Evolutionary conservation across 202 grass and related monocot genomes (phyloP), one percentile per base, ranked within the genome.

Genomic region (Schoenoplectus triqueter): DNA sequence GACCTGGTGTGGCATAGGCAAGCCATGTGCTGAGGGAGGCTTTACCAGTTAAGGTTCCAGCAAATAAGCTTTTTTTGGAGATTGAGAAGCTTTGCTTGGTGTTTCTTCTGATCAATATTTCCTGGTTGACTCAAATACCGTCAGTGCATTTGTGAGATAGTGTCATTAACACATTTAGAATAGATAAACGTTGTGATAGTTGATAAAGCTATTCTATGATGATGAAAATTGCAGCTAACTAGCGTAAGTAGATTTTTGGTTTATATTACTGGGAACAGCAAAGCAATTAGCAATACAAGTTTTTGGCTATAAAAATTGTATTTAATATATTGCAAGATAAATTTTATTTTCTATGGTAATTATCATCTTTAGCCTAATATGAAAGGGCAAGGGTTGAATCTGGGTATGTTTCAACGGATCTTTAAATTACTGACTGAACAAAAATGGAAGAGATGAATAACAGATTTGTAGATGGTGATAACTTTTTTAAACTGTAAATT

Each of bases 1-100:
- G 21, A 64, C 21, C 8, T 31, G 31, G 73, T 56, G 55, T 6
- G 15, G 39, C 56, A 45, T 61, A 42, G 54, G 39, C 55, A 18
- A 79, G 55, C 40, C 31, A 42, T 61, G 39, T 6, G 39, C 55
- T 19, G 51, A 57, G 73, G 52, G 73, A 77, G 11, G 51, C 22
- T 57, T 59, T 77, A 57, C 51, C 19, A 77, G 73, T 39, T 77
- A 51, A 41, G 54, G 39, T 61, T 61, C 75, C 14, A 67, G 18
- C 48, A 55, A 46, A 69, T 19, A 18, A 42, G 48, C 64, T 42
- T 18, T 21, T 45, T 66, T 82, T 82, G 65, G 19, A 52, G 42
- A 10, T 42, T 52, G 81, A 51, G 49, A 69, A 83, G 51, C 15
- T 55, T 18, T 41, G 65, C 18, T n/a, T 83, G 66, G 9, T 2